Base-by-base conservation (phyloP, 2,329 filamentous ascomycete species). In the Lachnellula cervina region DNA sequence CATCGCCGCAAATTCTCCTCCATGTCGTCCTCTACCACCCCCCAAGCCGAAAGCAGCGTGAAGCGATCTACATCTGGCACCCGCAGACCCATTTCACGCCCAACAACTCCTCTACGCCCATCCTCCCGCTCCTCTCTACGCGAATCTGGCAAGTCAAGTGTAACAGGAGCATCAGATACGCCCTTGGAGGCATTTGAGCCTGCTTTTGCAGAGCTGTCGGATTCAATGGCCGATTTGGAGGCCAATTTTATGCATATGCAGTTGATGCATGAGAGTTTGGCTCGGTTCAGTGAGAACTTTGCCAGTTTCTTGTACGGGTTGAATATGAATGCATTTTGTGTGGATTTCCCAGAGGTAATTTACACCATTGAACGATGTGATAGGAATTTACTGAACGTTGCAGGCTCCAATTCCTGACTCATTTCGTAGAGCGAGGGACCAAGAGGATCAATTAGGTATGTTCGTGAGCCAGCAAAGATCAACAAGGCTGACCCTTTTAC, bases 311-410 rank as follows among this genome's bases (percentile, higher is more conserved):
- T 99, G 46, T 99, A 97, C 67, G 94, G 94, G 2, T 73, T 99
- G 70, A 97, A 97, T 69, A 97, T 99, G 92, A 97, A 97, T 72
- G 94, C 94, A 1, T 99, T 97, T 71, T 97, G 93, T 71, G 92
- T 97, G 34, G 94, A 99, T 71, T 99, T 97, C 62, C 89, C 91
- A 0, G 94, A 99, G 83, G 91, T 91, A 74, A 9, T 17, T 21
- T 28, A 16, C n/a, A 14, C 6, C n/a, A 8, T 14, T 14, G 14
- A 8, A 32, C 6, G 17, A 21, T 34, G 42, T 4, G 7, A 16
- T 23, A 6, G 14, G n/a, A 9, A 5, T n/a, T 47, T 40, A 34
- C 11, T 55, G 23, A 47, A 32, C 4, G 17, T 43, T 40, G 25
- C 55, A 94, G 89, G 89, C 88, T 1, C 92, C 92, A 0, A 83